phyloP scores from a whole-genome alignment of 2,329 filamentous ascomycete genomes.

The Microcera coccophila region DNA sequence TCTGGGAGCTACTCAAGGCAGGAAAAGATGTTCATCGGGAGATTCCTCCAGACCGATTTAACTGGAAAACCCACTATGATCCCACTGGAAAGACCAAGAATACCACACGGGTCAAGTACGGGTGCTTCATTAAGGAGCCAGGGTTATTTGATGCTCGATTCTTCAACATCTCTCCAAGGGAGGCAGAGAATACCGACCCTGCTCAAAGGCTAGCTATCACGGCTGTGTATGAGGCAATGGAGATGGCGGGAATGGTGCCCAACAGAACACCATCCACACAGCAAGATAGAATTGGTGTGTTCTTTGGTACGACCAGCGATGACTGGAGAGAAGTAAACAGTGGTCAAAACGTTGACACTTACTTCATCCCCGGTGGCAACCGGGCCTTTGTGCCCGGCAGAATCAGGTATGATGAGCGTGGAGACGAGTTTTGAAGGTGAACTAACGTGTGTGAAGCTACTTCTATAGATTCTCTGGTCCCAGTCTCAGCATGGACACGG shows the following conservation, averaged over 20 bases:
- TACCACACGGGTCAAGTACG: conserved; percentile 65
- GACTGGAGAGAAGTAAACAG: conserved; percentile 75
- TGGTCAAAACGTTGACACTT: conserved; percentile 63
- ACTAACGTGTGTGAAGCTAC: conserved; percentile 49
- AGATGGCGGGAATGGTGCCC: conserved; percentile 68
- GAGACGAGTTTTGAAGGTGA: background rate
- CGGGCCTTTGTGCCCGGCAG: conserved; percentile 20
- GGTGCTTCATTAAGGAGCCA: conserved; percentile 66
- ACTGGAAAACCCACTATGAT: conserved; percentile 64
- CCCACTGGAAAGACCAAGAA: conserved; percentile 64
- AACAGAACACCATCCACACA: conserved; percentile 65
- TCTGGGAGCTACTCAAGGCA: conserved; percentile 64
- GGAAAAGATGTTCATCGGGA: conserved; percentile 63
- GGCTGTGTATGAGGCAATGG: conserved; percentile 75
- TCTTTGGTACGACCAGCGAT: conserved; percentile 71
- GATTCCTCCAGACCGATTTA: conserved; percentile 64
- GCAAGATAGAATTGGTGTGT: conserved; percentile 60
- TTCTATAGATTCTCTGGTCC: conserved; percentile 71
- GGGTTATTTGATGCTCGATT: conserved; percentile 72
- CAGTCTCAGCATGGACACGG: conserved; percentile 68
- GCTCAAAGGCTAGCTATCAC: conserved; percentile 69
- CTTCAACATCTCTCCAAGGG: conserved; percentile 79
- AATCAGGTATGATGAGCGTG: conserved; percentile 13
- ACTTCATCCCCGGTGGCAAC: conserved; percentile 42
- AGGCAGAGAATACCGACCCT: conserved; percentile 72